Conservation (phyloP, 2,329 filamentous ascomycete genomes). For the Paradendryphiella salina region DNA sequence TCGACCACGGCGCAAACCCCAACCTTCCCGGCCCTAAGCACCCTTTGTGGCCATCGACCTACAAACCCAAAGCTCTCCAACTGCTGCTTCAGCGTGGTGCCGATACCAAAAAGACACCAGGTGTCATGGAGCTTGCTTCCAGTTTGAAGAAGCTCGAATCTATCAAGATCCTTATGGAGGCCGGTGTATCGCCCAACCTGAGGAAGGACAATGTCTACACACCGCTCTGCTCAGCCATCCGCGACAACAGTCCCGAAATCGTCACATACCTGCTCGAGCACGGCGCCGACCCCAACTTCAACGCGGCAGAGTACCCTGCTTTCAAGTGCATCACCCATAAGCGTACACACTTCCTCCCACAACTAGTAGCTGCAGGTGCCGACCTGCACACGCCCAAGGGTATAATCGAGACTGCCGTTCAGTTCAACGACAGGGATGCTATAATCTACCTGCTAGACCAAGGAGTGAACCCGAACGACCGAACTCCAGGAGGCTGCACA, state of each 20-base stretch:
- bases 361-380: conserved; percentile 61
- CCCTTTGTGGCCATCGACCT: conserved; percentile 67
- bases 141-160: conserved; percentile 67
- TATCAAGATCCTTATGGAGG: conserved; percentile 60
- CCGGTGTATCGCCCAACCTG: conserved; percentile 63
- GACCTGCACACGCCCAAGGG: conserved; percentile 64
- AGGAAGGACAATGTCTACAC: conserved; percentile 70
- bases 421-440: conserved; percentile 63
- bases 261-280: conserved; percentile 61
- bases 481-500: conserved; percentile 61
- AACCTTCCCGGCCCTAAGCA: conserved; percentile 72
- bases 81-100: conserved; percentile 63
- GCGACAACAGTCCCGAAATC: conserved; percentile 66
- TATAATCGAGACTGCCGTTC: conserved; percentile 67
- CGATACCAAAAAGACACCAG: conserved; percentile 62
- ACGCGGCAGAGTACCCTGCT: conserved; percentile 65
- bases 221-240: conserved; percentile 68
- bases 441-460: conserved; percentile 64
- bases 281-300: conserved; percentile 57
- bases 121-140: conserved; percentile 66
- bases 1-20: conserved; percentile 65
- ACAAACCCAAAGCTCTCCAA: conserved; percentile 62
- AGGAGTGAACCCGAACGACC: conserved; percentile 64
- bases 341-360: conserved; percentile 62
- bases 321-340: conserved; percentile 72